Percentiles rank a stretch among this genome's conserved stretches.
Conservation (phyloP, 2,329 filamentous ascomycete species). For the Pseudogymnoascus sp. region DNA sequence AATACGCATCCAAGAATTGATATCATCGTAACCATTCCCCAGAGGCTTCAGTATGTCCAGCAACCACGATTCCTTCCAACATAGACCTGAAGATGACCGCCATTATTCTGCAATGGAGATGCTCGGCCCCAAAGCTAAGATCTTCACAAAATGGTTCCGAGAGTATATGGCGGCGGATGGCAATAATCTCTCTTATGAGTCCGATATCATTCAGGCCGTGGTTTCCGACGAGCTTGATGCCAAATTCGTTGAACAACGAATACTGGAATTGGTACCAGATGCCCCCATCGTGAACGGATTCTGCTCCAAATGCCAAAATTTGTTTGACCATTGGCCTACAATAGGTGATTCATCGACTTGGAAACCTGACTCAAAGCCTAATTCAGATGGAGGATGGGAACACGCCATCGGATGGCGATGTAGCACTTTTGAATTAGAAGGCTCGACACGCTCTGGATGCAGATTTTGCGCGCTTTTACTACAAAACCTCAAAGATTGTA, state of each 20-base stretch:
- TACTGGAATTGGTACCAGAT: conserved; percentile 10
- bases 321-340: not conserved
- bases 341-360: not conserved
- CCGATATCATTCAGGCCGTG: conserved; percentile 8
- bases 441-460: conserved; percentile 11
- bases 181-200: conserved; percentile 4
- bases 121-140: not conserved
- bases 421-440: conserved; percentile 14
- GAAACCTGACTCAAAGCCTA: not conserved
- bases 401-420: too few species aligned
- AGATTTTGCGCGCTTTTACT: conserved; percentile 15
- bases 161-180: conserved; percentile 9
- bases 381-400: not conserved
- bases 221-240: conserved; percentile 11
- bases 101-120: not conserved
- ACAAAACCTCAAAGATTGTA: conserved; percentile 12
- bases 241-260: conserved; percentile 13
- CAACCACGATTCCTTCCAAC: not conserved
- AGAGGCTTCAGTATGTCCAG: too few species aligned
- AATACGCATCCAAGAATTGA: not conserved
- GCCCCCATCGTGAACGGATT: not conserved
- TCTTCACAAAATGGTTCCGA: conserved; percentile 13
- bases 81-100: not conserved
- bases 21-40: not conserved
- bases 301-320: not conserved